These are phyloP conservation scores for Zopfochytrium polystomum DNA, from an alignment of 371 early-diverging fungal species.

Conservation along the genomic window DNA sequence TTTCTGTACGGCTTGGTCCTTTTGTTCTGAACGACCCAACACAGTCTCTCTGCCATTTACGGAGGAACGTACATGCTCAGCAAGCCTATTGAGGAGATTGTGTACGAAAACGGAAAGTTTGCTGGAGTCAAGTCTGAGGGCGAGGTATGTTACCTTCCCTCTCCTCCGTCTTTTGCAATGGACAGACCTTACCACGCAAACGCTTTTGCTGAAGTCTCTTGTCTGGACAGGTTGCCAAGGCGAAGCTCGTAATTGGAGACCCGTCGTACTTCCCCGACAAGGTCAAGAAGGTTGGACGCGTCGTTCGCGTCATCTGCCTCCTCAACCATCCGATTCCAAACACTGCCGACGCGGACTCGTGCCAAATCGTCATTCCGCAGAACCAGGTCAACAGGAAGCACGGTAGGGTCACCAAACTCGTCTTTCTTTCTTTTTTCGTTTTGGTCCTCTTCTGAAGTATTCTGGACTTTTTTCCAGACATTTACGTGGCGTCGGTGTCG, in stretches of 20 bases:
- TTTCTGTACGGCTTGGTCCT: neutral
- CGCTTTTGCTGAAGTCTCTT: too few relatives aligned
- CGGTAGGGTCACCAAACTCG: conserved; percentile 29
- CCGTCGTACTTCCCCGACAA: conserved; percentile 85
- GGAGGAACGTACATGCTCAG: conserved; percentile 98
- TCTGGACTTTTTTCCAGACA: conserved; percentile 51
- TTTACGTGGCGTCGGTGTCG: conserved; percentile 92
- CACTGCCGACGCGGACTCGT: conserved; percentile 81
- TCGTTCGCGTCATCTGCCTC: conserved; percentile 95
- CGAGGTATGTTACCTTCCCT: conserved; percentile 46
- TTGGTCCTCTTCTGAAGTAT: neutral
- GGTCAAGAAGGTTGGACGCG: conserved; percentile 73
- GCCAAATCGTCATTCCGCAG: conserved; percentile 95
- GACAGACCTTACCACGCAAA: too few relatives aligned
- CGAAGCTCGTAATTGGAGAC: conserved; percentile 91
- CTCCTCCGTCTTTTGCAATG: neutral
- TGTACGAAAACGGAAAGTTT: conserved; percentile 78
- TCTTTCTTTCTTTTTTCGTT: neutral
- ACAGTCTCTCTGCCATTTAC: conserved; percentile 85
- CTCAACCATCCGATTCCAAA: conserved; percentile 90
- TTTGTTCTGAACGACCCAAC: neutral
- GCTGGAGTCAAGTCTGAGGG: conserved; percentile 87
- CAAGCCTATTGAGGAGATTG: conserved; percentile 85
- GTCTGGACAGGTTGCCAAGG: conserved; percentile 57
- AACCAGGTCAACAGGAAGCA: conserved; percentile 86